Base-by-base conservation (phyloP, 805 yeast species). In the Candida maesae region DNA sequence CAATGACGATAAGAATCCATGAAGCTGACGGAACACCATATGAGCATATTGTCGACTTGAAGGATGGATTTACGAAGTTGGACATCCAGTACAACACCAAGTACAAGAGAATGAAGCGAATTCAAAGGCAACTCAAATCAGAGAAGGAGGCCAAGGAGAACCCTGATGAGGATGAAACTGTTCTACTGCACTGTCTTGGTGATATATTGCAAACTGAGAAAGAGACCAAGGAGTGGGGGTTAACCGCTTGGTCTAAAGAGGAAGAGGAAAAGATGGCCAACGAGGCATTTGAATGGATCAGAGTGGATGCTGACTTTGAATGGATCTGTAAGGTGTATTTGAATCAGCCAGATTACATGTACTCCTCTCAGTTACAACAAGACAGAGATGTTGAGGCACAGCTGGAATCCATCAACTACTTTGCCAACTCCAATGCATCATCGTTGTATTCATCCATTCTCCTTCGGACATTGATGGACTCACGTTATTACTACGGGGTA, bases 1-100 rank as follows among this genome's bases (percentile, higher is more conserved):
- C 98, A 0, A 87, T 93, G 85, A 93, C 99, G 0, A 86, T 93
- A 27, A 71, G 99, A 55, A 90, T 93, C 27, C 99, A 93, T 59
- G 99, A 93, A 57, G 95, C 96, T 0, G 98, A 93, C 61, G 99
- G 99, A 8, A 88, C 98, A 0, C 99, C 99, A 0, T 93, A 93
- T 58, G 99, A 93, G 56, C 99, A 93, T 60, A 91, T 93, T 35
- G 96, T 93, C 17, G 95, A 88, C 50, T 67, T 93, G 38, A 86
- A 88, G 52, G 97, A 91, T 33, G 76, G 79, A 1, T 79, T 81
- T 50, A 86, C 95, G 1, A 88, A 86, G 56, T 68, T 93, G 33
- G 99, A 93, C 56, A 88, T 93, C 35, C 98, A 88, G 58, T 93
- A 93, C 64, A 93, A 93, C 62, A 88, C 98, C 5, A 91, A 89